A percentile compares a stretch with the other conserved stretches of the same genome.
Conservation (phyloP, 306 rosid genomes). For the Castanea crenata region DNA sequence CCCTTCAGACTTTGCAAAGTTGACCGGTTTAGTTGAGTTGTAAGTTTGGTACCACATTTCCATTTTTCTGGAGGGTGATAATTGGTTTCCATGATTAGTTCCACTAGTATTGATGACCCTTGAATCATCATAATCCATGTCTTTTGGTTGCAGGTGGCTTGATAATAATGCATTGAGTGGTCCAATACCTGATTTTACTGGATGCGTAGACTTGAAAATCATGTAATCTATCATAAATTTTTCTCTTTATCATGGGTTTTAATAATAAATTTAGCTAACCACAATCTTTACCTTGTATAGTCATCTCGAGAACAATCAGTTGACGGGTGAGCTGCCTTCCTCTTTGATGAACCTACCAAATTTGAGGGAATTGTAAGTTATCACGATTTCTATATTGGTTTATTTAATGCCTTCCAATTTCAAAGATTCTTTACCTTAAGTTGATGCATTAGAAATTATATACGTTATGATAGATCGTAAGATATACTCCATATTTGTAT, state of each 20-base stretch:
- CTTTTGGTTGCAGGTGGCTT: constrained; percentile 49
- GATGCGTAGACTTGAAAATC: constrained; percentile 70
- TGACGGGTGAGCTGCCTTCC: constrained; percentile 71
- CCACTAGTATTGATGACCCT: neutral
- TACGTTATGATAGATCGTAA: no score
- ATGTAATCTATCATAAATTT: constrained; percentile 50
- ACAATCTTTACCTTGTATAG: constrained; percentile 45
- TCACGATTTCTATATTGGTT: no score
- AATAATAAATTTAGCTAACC: constrained; percentile 28
- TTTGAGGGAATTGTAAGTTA: no score
- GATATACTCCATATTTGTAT: no score
- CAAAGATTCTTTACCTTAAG: no score
- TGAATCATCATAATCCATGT: neutral
- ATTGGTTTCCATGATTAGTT: constrained; percentile 14
- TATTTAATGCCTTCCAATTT: no score
- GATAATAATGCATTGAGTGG: constrained; percentile 62
- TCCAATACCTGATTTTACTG: constrained; percentile 75
- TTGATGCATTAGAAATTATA: no score
- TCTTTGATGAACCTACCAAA: no score
- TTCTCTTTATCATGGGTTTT: constrained; percentile 7
- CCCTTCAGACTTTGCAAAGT: constrained; percentile 65
- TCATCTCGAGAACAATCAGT: constrained; percentile 89
- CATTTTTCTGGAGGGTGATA: constrained; percentile 19
- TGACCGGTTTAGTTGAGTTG: constrained; percentile 80
- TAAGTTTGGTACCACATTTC: constrained; percentile 43